phyloP scores from a whole-genome alignment of 2,329 filamentous ascomycete species.

The Exophiala xenobiotica region DNA sequence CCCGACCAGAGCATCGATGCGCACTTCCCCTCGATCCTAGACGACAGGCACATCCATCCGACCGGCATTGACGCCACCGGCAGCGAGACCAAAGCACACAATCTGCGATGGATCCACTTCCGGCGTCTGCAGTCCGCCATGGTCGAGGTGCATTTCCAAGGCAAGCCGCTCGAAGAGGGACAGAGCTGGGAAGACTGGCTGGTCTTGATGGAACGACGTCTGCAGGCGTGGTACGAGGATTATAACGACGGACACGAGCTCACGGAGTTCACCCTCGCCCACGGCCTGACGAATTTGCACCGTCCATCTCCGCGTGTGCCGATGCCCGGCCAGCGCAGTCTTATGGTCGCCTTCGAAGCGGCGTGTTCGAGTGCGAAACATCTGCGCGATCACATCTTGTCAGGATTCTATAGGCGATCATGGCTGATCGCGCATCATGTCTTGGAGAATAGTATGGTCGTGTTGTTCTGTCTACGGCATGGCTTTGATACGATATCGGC shows the following conservation, averaged over 20 bases:
- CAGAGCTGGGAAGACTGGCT: constrained; percentile 34
- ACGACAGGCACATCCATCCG: constrained; percentile 31
- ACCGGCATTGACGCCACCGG: constrained; percentile 29
- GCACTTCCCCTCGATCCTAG: constrained; percentile 29
- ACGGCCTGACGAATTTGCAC: constrained; percentile 32
- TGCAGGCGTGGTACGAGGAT: constrained; percentile 31
- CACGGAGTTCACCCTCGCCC: constrained; percentile 30
- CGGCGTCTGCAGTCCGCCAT: constrained; percentile 31
- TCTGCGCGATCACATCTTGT: constrained; percentile 31
- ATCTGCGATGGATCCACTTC: constrained; percentile 32
- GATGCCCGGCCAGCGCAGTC: constrained; percentile 27
- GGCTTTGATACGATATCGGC: constrained; percentile 34
- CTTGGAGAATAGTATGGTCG: constrained; percentile 33
- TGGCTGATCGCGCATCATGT: constrained; percentile 33
- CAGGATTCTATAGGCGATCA: constrained; percentile 31
- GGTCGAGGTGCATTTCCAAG: constrained; percentile 34
- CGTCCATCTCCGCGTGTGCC: constrained; percentile 32
- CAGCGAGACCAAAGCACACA: constrained; percentile 30
- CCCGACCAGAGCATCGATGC: constrained; percentile 33
- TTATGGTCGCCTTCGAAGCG: constrained; percentile 33
- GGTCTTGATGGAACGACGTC: constrained; percentile 29
- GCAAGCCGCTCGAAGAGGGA: constrained; percentile 28
- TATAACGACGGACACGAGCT: constrained; percentile 31
- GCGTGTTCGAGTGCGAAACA: constrained; percentile 29
- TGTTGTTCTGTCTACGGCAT: constrained; percentile 36